Base-by-base conservation (phyloP, 2,329 filamentous ascomycete genomes). In the Xylariaceae sp. region DNA sequence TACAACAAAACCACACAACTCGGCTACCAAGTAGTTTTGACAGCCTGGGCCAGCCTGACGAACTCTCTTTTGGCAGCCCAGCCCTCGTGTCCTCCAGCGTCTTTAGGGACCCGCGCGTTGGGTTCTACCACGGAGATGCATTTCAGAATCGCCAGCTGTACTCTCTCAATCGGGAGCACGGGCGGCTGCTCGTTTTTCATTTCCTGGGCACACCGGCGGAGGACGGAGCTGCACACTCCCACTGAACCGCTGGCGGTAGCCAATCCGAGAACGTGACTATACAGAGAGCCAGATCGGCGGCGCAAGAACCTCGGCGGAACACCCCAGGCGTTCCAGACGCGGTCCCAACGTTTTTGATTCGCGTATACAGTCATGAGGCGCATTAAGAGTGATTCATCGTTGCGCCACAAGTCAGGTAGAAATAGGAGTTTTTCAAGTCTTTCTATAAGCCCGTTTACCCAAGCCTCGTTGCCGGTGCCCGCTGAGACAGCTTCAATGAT, bases 311-410 rank as follows among this genome's bases (percentile, higher is more conserved):
- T 73, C 13, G 83, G 70, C 3, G 81, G 76, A 52, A 76, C 73
- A 51, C 77, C 76, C 75, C 85, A 88, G 9, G 76, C 64, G 18
- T 80, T 74, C 83, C 82, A 87, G 62, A 88, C 82, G 5, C 72
- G 71, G 15, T 75, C 66, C 76, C 81, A 85, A 59, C 83, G 71
- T 16, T 66, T 63, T 54, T 74, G 73, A 18, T 61, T 58, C 5
- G 79, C 74, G 57, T 82, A 78, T 1, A 73, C 70, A 2, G 67
- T 60, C 70, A 82, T 70, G 34, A 83, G 68, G 16, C 68, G 68
- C 41, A 71, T 64, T 9, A 74, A 65, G 45, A 72, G 67, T 3
- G 57, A 51, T 22, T 74, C 70, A 19, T 65, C 59, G 47, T 74
- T 72, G n/a, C 73, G 72, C 2, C 71, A 65, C 26, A 70, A 62